Evolutionary conservation across 1,139 yeast genomes (phyloP).

Genomic region (Geotrichum histeridarum): DNA sequence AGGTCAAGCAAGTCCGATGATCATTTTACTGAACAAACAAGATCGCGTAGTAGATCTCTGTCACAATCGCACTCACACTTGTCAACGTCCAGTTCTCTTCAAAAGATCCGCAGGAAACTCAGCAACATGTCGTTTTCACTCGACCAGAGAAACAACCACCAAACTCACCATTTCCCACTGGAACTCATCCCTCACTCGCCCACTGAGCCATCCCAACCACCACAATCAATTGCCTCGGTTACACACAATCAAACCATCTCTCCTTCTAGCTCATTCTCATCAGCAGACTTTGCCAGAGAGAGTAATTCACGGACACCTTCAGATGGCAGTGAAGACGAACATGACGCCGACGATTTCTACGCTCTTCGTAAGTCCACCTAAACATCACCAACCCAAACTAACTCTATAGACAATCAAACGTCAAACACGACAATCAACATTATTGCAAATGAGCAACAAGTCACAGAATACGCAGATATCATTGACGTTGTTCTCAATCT

Average conservation of each 20-base stretch:
- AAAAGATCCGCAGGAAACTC: background rate
- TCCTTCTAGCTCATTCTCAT: background rate
- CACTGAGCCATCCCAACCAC: too few species aligned
- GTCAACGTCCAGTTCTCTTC: background rate
- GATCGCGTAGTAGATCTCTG: too few species aligned
- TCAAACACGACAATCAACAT: conserved; percentile 6
- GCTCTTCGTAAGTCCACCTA: background rate
- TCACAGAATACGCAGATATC: conserved; percentile 14
- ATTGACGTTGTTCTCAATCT: conserved; percentile 15
- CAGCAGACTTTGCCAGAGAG: background rate
- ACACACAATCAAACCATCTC: too few species aligned
- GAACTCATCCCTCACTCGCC: too few species aligned
- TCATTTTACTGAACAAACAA: too few species aligned
- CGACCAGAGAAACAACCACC: background rate
- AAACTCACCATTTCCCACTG: background rate
- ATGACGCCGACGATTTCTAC: background rate
- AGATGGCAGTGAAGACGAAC: background rate
- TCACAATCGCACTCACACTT: too few species aligned
- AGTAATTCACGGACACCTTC: background rate
- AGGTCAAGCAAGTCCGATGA: too few species aligned
- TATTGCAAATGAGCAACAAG: conserved; percentile 8
- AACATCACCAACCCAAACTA: background rate
- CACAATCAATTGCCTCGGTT: too few species aligned
- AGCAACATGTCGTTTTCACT: background rate
- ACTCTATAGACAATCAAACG: conserved; percentile 1